phyloP scores from a whole-genome alignment of 345 rosid species.

The Salix brachista region DNA sequence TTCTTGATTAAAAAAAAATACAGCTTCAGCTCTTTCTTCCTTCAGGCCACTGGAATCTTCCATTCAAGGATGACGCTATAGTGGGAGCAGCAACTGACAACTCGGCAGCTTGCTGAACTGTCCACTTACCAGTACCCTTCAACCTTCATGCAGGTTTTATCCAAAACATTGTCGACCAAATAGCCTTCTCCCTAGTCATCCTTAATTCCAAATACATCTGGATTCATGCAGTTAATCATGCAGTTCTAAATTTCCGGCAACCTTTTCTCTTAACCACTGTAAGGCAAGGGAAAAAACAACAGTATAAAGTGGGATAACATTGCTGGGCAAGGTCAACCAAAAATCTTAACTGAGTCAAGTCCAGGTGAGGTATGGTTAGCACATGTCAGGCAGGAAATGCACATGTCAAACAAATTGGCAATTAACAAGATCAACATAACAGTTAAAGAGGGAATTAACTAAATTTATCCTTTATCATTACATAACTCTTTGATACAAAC shows the following conservation, averaged over 20 bases:
- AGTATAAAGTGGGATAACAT: too few relatives aligned
- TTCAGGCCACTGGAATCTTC: conserved; percentile 18
- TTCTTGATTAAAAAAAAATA: conserved; percentile 11
- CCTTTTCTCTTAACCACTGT: neutral
- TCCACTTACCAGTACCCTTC: conserved; percentile 25
- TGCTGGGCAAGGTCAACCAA: neutral
- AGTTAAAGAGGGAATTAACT: neutral
- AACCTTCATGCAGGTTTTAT: conserved; percentile 20
- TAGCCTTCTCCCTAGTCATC: conserved; percentile 17
- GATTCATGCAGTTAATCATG: neutral
- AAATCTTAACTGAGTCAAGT: neutral
- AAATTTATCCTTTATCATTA: neutral
- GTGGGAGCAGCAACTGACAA: conserved; percentile 25
- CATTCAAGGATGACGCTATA: conserved; percentile 22
- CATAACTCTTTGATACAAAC: neutral
- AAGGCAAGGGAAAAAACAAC: neutral
- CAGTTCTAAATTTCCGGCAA: neutral
- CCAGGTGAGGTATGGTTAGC: neutral
- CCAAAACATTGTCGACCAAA: conserved; percentile 24
- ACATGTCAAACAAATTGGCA: neutral
- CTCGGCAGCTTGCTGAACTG: conserved; percentile 26
- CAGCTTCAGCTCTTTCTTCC: conserved; percentile 22
- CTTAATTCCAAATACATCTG: conserved; percentile 18
- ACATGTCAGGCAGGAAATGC: neutral
- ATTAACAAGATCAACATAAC: neutral